These are phyloP conservation scores for Quercus agrifolia DNA, from an alignment of 306 rosid genomes.

Conservation along the genomic window DNA sequence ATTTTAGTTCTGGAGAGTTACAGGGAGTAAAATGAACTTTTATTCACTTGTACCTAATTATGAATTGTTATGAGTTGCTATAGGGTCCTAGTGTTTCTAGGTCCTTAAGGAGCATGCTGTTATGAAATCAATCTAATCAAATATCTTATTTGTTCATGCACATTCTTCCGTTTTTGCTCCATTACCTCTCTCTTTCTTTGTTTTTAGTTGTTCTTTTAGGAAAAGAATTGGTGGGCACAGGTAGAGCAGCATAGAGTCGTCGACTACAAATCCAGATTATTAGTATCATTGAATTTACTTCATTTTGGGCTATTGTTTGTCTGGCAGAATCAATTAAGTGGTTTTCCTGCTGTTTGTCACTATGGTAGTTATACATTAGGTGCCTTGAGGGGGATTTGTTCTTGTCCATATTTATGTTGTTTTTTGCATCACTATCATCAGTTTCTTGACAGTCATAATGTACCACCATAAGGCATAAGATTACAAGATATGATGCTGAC, in stretches of 20 bases:
- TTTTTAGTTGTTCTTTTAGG: neutral
- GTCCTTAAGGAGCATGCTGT: neutral
- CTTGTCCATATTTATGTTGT: neutral
- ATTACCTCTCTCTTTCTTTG: neutral
- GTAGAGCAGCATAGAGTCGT: neutral
- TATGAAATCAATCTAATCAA: neutral
- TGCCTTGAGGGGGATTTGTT: neutral
- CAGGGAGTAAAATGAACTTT: conserved; percentile 12
- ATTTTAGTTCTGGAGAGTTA: conserved; percentile 10
- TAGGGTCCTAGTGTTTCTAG: neutral
- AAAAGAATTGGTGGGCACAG: neutral
- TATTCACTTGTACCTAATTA: neutral
- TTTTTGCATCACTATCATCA: neutral
- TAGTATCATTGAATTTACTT: neutral
- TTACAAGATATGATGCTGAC: neutral
- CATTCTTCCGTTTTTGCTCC: neutral
- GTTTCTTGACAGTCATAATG: neutral
- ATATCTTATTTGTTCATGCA: neutral
- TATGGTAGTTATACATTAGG: neutral
- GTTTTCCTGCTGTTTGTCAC: neutral
- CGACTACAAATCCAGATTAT: neutral
- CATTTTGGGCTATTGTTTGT: neutral
- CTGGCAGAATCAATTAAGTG: neutral
- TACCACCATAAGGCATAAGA: neutral
- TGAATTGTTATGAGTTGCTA: neutral